Evolutionary conservation across 441 rosid genomes (phyloP).

Genomic region (Biscutella laevigata): DNA sequence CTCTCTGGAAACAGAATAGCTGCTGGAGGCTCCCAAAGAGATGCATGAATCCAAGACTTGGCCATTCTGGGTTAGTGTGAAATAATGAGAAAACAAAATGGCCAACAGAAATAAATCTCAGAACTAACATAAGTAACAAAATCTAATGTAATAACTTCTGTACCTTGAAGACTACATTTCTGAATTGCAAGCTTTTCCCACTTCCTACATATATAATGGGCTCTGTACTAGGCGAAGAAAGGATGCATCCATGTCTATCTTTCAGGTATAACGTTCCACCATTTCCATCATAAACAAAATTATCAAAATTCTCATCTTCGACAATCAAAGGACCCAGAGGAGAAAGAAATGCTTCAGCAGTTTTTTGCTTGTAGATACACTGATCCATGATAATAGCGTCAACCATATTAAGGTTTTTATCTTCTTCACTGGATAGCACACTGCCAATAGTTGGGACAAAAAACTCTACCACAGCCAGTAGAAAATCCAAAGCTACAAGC

Average conservation of each 20-base stretch:
- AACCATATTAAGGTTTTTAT: constrained; percentile 39
- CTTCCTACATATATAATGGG: constrained; percentile 69
- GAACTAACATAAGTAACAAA: not conserved
- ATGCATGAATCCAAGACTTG: constrained; percentile 82
- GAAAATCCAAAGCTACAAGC: constrained; percentile 96
- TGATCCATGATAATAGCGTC: constrained; percentile 65
- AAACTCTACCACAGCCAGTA: constrained; percentile 85
- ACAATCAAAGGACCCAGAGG: constrained; percentile 79
- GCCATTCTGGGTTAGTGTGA: constrained; percentile 54
- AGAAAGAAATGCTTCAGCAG: constrained; percentile 58
- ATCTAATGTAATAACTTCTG: not conserved
- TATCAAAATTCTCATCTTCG: constrained; percentile 66
- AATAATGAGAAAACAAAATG: constrained; percentile 9
- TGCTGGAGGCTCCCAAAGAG: constrained; percentile 69
- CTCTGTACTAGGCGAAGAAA: constrained; percentile 61
- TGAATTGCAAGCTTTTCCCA: constrained; percentile 75
- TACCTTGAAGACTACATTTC: constrained; percentile 83
- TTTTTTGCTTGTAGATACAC: constrained; percentile 54
- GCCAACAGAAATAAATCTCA: not conserved
- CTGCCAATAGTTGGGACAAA: constrained; percentile 75
- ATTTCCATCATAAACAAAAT: constrained; percentile 83
- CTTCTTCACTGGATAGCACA: constrained; percentile 65
- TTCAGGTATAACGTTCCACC: constrained; percentile 71
- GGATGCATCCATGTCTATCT: constrained; percentile 57
- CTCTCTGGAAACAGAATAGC: constrained; percentile 63